Base-by-base conservation (phyloP, 2,329 filamentous ascomycete species). In the Fusarium sp. region DNA sequence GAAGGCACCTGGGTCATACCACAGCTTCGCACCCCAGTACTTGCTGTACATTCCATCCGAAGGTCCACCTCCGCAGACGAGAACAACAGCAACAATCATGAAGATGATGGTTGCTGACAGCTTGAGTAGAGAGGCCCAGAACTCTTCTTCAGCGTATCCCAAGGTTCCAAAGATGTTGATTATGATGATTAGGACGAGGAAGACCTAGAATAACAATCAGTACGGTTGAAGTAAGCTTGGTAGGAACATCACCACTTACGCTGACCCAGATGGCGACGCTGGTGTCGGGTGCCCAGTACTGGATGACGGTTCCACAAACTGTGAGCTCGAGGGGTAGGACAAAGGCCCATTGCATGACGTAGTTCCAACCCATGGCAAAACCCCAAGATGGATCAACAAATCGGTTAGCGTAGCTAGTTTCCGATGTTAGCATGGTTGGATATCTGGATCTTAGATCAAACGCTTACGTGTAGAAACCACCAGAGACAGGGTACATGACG, bases 41-140 rank as follows among this genome's bases (percentile, higher is more conserved):
- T 85, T 62, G 62, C 64, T 51, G 68, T 86, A 86, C 18, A 67
- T 57, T 36, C 85, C 84, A 23, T 73, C 79, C 1, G 81, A 83
- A 4, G 89, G 88, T 1, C 89, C 89, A 60, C 90, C 90, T 18
- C 90, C 90, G 6, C 84, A 82, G 41, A 90, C 86, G 39, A 89
- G 81, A 23, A 91, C 81, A 37, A 91, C 84, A 15, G 85, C 85
- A 46, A 90, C 84, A 64, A 92, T 83, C 81, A 92, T 91, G 79
- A 91, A 92, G 48, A 90, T 85, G 36, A 89, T 77, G 8, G 86
- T 88, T 5, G 89, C 88, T 0, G 78, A 75, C 12, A 91, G 82
- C 74, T 91, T 91, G 62, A 91, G 80, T 7, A 85, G 76, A 7
- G 86, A 84, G 2, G 89, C 83, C 75, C 86, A 82, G 72, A 90